phyloP scores from a whole-genome alignment of 2,329 filamentous ascomycete species.

The Cercospora citrullina region DNA sequence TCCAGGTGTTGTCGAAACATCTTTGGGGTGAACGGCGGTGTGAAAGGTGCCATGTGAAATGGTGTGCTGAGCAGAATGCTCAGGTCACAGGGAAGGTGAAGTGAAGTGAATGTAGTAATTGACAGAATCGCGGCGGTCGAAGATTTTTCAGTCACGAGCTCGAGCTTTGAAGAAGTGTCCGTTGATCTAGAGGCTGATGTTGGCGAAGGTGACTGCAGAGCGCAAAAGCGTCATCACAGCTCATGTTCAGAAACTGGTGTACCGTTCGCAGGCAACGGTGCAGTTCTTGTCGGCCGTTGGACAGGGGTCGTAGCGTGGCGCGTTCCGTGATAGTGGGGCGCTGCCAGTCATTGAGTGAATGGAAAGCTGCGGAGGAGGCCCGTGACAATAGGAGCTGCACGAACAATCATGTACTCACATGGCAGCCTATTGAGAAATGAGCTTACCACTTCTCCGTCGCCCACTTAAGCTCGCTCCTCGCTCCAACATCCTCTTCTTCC shows the following conservation, averaged over 20 bases:
- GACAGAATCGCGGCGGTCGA: background rate
- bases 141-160: no score
- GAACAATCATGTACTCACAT: conserved; percentile 6
- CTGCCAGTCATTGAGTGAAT: background rate
- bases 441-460: background rate
- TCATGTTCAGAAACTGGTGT: no score
- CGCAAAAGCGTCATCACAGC: background rate
- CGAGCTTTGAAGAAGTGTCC: background rate
- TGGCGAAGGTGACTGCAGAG: background rate
- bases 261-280: background rate
- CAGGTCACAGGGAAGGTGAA: background rate
- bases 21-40: background rate
- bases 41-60: background rate
- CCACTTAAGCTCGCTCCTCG: conserved; percentile 4
- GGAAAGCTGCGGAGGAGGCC: background rate
- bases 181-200: background rate
- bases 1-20: conserved; percentile 8
- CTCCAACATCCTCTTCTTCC: conserved; percentile 12
- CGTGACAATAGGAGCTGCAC: conserved; percentile 2
- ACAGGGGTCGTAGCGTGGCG: background rate
- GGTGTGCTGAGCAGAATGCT: background rate
- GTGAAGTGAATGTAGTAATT: background rate
- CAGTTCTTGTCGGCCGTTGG: background rate
- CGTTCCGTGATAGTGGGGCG: background rate
- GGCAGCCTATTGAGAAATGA: conserved; percentile 9